Conservation (phyloP, 2,329 filamentous ascomycete species). For the Zasmidium citrigriseum region DNA sequence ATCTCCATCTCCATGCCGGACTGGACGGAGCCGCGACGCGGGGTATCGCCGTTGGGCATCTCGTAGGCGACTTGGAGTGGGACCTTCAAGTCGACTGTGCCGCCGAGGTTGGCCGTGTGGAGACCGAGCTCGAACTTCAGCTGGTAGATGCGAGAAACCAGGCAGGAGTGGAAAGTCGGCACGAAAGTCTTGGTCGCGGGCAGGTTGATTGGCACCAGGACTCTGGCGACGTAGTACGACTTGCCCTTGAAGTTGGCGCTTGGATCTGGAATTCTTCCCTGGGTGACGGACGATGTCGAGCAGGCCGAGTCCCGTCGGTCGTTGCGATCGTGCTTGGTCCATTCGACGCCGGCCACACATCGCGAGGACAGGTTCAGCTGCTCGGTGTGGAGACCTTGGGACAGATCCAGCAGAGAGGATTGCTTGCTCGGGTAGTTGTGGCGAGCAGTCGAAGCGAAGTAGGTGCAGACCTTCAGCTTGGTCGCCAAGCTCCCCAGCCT, state of each 20-base stretch:
- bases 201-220: slow-evolving; percentile 64
- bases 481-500: slow-evolving; percentile 53
- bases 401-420: slow-evolving; percentile 45
- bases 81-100: slow-evolving; percentile 44
- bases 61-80: slow-evolving; percentile 46
- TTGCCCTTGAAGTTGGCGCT: slow-evolving; percentile 47
- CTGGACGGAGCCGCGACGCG: slow-evolving; percentile 16
- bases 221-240: slow-evolving; percentile 61
- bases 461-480: slow-evolving; percentile 61
- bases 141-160: slow-evolving; percentile 64
- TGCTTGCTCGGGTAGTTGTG: slow-evolving; percentile 50
- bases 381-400: slow-evolving; percentile 56
- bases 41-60: slow-evolving; percentile 14
- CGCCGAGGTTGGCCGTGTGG: slow-evolving; percentile 50
- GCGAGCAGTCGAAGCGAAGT: slow-evolving; percentile 56
- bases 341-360: slow-evolving; percentile 59
- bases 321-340: slow-evolving; percentile 45
- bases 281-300: slow-evolving; percentile 30
- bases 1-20: slow-evolving; percentile 24
- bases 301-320: slow-evolving; percentile 43
- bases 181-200: slow-evolving; percentile 62
- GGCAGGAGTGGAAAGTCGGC: slow-evolving; percentile 70
- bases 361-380: slow-evolving; percentile 55
- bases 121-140: slow-evolving; percentile 61
- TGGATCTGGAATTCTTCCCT: slow-evolving; percentile 35